phyloP scores from a whole-genome alignment of 495 filamentous ascomycete species.

The Bombardia bombarda region DNA sequence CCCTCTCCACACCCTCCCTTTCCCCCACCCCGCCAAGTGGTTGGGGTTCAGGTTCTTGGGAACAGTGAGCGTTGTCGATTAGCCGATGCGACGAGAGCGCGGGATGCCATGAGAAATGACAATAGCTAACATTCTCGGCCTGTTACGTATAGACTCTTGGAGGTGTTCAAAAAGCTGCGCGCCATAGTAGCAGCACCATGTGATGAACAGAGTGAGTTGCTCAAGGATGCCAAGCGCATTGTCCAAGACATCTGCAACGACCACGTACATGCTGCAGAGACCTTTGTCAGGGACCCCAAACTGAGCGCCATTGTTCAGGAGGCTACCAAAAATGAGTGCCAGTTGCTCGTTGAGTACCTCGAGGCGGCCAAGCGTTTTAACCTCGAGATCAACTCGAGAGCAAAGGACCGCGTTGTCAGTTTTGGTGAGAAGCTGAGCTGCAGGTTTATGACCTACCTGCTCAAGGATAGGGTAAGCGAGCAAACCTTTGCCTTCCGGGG shows the following conservation, averaged over 20 bases:
- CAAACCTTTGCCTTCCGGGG: too few species aligned
- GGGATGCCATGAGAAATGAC: background rate
- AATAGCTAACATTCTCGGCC: background rate
- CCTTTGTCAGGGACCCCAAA: slow-evolving; percentile 51
- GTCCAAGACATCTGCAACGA: slow-evolving; percentile 69
- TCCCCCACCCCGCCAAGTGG: background rate
- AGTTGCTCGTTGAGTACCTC: slow-evolving; percentile 47
- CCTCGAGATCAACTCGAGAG: slow-evolving; percentile 66
- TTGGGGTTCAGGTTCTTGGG: too few species aligned
- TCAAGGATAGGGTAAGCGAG: slow-evolving; percentile 51
- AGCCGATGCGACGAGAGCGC: slow-evolving; percentile 4
- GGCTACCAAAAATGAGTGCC: slow-evolving; percentile 69
- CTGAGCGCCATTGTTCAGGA: slow-evolving; percentile 47
- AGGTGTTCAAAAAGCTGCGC: slow-evolving; percentile 56
- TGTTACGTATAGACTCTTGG: slow-evolving; percentile 32
- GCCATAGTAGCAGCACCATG: slow-evolving; percentile 61
- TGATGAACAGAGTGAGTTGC: slow-evolving; percentile 54
- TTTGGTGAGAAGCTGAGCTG: slow-evolving; percentile 93
- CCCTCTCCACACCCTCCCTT: too few species aligned
- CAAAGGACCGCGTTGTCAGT: slow-evolving; percentile 83
- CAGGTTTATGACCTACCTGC: slow-evolving; percentile 71
- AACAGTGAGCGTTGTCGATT: too few species aligned
- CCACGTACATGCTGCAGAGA: slow-evolving; percentile 59
- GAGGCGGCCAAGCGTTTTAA: slow-evolving; percentile 49
- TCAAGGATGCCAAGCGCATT: slow-evolving; percentile 60